phyloP scores from a whole-genome alignment of 495 filamentous ascomycete species.

The Podospora pseudocomata region DNA sequence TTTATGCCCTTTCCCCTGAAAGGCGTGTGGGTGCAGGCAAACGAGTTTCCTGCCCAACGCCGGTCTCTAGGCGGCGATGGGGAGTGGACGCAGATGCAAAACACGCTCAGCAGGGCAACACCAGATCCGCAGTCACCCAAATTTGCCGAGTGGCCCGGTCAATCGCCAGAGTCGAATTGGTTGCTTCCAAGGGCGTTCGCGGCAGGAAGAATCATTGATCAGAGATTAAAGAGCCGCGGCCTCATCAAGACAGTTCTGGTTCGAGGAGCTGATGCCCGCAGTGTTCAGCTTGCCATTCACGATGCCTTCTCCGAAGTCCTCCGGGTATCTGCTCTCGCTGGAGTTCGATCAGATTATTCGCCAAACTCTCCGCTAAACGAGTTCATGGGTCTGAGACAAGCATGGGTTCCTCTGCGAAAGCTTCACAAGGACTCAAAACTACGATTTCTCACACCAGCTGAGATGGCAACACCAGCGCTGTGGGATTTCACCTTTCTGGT shows the following conservation, averaged over 20 bases:
- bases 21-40: constrained; percentile 56
- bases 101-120: constrained; percentile 39
- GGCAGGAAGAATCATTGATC: constrained; percentile 50
- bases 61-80: constrained; percentile 44
- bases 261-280: constrained; percentile 53
- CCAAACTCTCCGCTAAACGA: constrained; percentile 34
- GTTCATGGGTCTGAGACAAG: constrained; percentile 49
- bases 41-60: constrained; percentile 46
- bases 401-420: constrained; percentile 68
- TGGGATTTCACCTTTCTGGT: constrained; percentile 66
- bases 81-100: constrained; percentile 54
- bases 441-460: constrained; percentile 58
- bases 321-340: constrained; percentile 27
- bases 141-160: constrained; percentile 44
- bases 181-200: constrained; percentile 57
- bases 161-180: constrained; percentile 48
- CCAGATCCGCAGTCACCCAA: constrained; percentile 42
- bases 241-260: constrained; percentile 58
- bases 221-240: constrained; percentile 62
- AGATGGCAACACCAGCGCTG: constrained; percentile 62
- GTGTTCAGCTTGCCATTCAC: constrained; percentile 57
- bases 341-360: constrained; percentile 21
- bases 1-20: constrained; percentile 64
- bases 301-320: constrained; percentile 55
- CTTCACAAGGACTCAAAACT: constrained; percentile 63